A percentile compares a stretch with the other conserved stretches of the same genome.
Conservation (phyloP, 139 green algal genomes). For the Pleodorina starrii region DNA sequence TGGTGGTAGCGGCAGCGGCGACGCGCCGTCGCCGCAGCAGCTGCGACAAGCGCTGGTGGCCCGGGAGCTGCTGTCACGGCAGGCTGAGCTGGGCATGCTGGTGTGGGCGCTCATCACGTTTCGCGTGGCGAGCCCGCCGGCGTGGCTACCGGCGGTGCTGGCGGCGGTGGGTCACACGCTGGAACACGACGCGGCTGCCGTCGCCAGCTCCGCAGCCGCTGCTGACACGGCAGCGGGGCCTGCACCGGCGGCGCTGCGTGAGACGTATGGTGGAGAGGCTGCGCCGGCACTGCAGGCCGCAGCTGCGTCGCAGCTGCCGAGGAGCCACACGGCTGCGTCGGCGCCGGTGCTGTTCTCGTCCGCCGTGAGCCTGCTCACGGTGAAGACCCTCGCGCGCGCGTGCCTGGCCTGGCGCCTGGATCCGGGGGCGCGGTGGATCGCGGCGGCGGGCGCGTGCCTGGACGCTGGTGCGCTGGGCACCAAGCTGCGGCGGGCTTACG, state of each 20-base stretch:
- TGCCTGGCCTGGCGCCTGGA: conserved; percentile 3
- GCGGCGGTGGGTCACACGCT: neutral
- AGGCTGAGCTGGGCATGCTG: conserved; percentile 37
- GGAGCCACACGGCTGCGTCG: neutral
- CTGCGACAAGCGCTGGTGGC: neutral
- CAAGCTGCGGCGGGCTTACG: neutral
- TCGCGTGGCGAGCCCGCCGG: neutral
- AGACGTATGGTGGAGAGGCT: too few relatives aligned
- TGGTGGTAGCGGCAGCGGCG: too few relatives aligned
- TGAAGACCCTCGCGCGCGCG: neutral
- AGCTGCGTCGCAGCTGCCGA: neutral
- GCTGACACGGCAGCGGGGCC: neutral
- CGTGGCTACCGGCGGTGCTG: conserved; percentile 2
- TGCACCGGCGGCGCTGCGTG: neutral
- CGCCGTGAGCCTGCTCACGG: conserved; percentile 1
- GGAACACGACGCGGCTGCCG: neutral
- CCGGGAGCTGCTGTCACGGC: neutral
- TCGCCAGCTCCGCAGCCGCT: neutral
- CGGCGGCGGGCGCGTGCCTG: neutral
- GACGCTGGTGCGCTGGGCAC: neutral
- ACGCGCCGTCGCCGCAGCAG: too few relatives aligned
- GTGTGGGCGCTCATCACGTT: neutral
- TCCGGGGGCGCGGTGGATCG: neutral
- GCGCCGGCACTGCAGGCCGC: neutral
- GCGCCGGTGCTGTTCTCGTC: neutral